Conservation (phyloP, 371 early-diverging fungal species). For the Syncephalis plumigaleata region DNA sequence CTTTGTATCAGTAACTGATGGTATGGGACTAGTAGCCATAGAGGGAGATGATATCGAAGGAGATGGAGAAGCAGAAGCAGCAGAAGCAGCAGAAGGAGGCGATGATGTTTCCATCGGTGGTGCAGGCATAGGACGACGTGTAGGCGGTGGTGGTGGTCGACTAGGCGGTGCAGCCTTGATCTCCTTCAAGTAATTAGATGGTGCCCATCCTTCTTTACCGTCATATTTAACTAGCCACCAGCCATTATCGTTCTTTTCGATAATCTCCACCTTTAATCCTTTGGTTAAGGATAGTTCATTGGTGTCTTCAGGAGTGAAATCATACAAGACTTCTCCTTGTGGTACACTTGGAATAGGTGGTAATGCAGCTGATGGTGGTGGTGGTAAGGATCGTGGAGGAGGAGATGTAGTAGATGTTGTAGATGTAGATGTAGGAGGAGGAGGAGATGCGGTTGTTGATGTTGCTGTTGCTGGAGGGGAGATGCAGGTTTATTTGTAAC, state of each 20-base stretch:
- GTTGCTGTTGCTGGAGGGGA: no score
- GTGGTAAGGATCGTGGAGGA: constrained; percentile 32
- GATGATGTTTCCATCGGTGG: constrained; percentile 14
- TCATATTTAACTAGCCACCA: constrained; percentile 67
- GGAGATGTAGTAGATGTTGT: constrained; percentile 1
- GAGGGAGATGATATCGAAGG: not conserved
- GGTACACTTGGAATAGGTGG: constrained; percentile 26
- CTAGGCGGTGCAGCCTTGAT: constrained; percentile 23
- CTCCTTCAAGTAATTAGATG: constrained; percentile 64
- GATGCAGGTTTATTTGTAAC: no score
- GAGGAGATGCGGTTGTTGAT: no score
- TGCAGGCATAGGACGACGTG: constrained; percentile 24
- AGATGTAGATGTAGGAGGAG: not conserved
- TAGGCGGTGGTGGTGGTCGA: constrained; percentile 31
- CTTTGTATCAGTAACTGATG: not conserved
- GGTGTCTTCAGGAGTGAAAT: constrained; percentile 38
- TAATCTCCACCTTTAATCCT: constrained; percentile 50
- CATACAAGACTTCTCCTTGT: constrained; percentile 54
- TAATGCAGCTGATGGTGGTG: constrained; percentile 34
- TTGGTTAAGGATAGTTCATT: constrained; percentile 52
- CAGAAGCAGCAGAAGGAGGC: not conserved
- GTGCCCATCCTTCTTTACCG: constrained; percentile 68
- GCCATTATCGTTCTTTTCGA: constrained; percentile 64
- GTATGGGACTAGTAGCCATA: not conserved
- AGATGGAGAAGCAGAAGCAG: not conserved